These are phyloP conservation scores for Heliamphora pulchella DNA, from an alignment of 179 eudicot species.

Conservation along the genomic window DNA sequence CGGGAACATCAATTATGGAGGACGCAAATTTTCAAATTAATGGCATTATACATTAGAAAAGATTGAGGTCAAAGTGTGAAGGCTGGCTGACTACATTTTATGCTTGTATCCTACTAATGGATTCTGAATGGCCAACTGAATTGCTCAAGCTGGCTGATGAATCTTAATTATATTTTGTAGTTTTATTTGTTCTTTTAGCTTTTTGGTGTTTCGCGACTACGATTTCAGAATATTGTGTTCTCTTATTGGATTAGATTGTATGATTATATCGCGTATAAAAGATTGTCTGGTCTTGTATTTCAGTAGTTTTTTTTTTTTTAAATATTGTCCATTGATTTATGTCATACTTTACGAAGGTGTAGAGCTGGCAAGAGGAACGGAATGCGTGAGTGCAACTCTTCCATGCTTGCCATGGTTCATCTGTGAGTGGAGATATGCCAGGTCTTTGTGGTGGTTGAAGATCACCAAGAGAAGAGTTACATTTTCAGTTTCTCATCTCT, in stretches of 20 bases:
- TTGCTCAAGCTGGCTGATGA: neutral
- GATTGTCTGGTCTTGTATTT: neutral
- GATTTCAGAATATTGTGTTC: no score
- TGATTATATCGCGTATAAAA: neutral
- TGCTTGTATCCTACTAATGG: neutral
- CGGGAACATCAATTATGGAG: neutral
- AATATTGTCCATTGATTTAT: neutral
- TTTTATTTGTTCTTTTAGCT: no score
- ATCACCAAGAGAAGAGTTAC: neutral
- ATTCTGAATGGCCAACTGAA: neutral
- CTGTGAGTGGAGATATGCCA: neutral
- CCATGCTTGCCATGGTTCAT: neutral
- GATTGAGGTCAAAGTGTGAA: neutral
- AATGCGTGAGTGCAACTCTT: neutral
- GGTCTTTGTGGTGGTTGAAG: neutral
- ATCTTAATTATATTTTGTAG: no score
- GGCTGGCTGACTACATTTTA: conserved; percentile 5
- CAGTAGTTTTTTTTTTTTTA: no score
- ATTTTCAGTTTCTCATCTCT: neutral
- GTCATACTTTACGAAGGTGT: neutral
- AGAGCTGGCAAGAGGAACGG: neutral
- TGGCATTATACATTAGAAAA: neutral
- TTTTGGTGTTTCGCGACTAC: no score
- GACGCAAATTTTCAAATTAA: neutral
- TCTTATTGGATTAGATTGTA: no score